Conservation (phyloP, 1,139 yeast genomes). For the Sugiyamaella grinbergsii region DNA sequence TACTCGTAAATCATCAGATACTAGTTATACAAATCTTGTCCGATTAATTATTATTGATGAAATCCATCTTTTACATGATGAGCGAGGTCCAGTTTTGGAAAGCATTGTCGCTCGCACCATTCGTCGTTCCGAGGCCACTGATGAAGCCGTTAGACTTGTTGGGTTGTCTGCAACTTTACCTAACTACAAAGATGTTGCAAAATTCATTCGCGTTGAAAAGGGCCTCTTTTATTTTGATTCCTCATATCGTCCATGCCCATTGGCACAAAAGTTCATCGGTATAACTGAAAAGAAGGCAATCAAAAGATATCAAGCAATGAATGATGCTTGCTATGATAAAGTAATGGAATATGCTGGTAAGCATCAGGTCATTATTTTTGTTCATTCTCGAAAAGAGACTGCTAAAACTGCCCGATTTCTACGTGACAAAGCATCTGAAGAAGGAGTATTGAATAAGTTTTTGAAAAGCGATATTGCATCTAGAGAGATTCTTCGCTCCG, state of each 20-base stretch:
- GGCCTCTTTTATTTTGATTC: constrained; percentile 82
- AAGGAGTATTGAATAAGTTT: constrained; percentile 53
- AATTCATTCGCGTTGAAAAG: constrained; percentile 65
- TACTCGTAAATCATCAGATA: constrained; percentile 74
- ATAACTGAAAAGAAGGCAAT: constrained; percentile 83
- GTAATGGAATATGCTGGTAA: constrained; percentile 64
- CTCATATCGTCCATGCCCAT: constrained; percentile 86
- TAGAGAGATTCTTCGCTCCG: constrained; percentile 65
- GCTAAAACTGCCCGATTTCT: constrained; percentile 78
- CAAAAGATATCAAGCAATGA: constrained; percentile 78
- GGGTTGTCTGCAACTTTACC: constrained; percentile 96
- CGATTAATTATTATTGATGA: constrained; percentile 86
- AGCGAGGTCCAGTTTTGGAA: constrained; percentile 93
- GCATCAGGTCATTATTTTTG: constrained; percentile 84
- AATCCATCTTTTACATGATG: constrained; percentile 89
- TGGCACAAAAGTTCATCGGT: constrained; percentile 86
- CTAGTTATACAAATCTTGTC: constrained; percentile 63
- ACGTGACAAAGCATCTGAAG: constrained; percentile 60
- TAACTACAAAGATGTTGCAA: constrained; percentile 84
- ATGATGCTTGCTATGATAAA: constrained; percentile 88
- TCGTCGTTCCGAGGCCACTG: constrained; percentile 49
- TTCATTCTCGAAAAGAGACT: constrained; percentile 93
- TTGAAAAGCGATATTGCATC: constrained; percentile 57
- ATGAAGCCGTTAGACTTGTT: constrained; percentile 62
- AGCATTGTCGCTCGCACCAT: constrained; percentile 78